phyloP scores from a whole-genome alignment of 139 green algal genomes.

The Tetradesmus lagerheimii region DNA sequence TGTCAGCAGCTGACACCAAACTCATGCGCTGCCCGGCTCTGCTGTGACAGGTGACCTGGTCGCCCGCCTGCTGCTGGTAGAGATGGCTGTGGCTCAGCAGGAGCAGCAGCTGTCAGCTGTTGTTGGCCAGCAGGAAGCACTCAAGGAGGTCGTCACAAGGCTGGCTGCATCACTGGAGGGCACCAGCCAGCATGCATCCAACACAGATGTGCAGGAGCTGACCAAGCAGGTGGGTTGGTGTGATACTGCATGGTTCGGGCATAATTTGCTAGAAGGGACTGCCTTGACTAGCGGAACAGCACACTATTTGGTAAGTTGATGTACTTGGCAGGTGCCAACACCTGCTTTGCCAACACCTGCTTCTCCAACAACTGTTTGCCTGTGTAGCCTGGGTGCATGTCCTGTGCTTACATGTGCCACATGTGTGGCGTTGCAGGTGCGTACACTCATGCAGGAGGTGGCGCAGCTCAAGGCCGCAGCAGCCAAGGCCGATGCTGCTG shows the following conservation, averaged over 20 bases:
- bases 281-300: too few species aligned
- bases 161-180: slow-evolving; percentile 11
- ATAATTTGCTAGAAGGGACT: not conserved
- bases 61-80: not conserved
- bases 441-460: not conserved
- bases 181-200: not conserved
- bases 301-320: too few species aligned
- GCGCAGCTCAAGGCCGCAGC: not conserved
- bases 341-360: too few species aligned
- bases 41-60: not conserved
- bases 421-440: not conserved
- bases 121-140: not conserved
- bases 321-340: too few species aligned
- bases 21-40: not conserved
- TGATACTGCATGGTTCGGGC: not conserved
- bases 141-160: not conserved
- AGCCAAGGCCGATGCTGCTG: not conserved
- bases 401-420: not conserved
- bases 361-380: too few species aligned
- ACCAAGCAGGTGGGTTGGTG: not conserved
- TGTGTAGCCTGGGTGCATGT: too few species aligned
- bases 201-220: not conserved
- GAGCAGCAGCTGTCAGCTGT: not conserved
- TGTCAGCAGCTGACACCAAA: not conserved
- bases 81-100: not conserved